Evolutionary conservation across 257 asterid genomes (phyloP), one percentile per base, ranked within the genome.

Genomic region (Jacaranda copaia): DNA sequence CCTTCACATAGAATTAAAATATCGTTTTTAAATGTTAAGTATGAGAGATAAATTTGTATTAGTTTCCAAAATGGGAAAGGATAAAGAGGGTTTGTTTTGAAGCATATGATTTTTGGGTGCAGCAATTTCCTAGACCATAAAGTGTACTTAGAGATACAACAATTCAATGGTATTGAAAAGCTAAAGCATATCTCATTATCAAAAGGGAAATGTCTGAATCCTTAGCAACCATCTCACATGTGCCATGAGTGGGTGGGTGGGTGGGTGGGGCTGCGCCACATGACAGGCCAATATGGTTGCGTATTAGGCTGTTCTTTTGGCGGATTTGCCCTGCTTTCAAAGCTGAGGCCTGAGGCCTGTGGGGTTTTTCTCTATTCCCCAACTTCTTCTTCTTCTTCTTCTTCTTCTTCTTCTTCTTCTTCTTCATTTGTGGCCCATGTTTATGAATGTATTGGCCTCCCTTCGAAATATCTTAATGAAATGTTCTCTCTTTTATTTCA

Each of bases 181-280:
- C 72, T n/a, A 58, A 46, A 73, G 83, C 67, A 78, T 19, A 65
- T 72, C 53, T 72, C 18, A 69, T 59, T 57, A 69, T 62, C 12
- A 70, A 70, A 62, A 72, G 69, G 70, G 72, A 66, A 77, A 56
- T 56, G 69, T 75, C 68, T 71, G 71, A 67, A 61, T 43, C 57
- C 45, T 43, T 53, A 63, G 68, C 43, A 72, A 72, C 70, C 78
- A 77, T 78, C 57, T 52, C 81, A 78, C 87, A 82, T 82, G 89
- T 80, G 87, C 76, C 81, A 70, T 82, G 64, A 70, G 83, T 77
- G 78, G 74, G 83, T 77, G 83, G n/a, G 66, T 82, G 64, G 66
- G 83, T 77, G 78, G 74, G 83, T 73, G 87, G 83, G 80, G 73
- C 70, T 56, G 77, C 64, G 16, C 36, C 85, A 72, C 79, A 74